Conservation (phyloP, 2,329 filamentous ascomycete species). For the Epichloe glyceriae region DNA sequence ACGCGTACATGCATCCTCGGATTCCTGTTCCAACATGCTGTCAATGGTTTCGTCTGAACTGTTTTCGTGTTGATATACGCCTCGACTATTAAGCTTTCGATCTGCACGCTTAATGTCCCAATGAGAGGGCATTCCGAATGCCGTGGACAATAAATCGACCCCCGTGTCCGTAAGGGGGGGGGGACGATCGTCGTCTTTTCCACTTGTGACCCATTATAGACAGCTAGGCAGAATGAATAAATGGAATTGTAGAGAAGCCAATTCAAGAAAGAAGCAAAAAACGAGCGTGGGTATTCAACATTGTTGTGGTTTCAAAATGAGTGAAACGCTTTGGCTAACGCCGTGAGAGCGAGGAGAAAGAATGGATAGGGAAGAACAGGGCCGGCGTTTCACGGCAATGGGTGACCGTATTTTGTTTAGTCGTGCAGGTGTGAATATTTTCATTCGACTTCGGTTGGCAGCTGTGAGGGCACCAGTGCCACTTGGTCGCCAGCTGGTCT, state of each 20-base stretch:
- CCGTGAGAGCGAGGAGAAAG: background rate
- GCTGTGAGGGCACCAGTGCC: background rate
- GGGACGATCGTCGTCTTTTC: background rate
- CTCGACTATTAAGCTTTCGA: background rate
- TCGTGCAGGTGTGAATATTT: background rate
- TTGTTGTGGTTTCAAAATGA: background rate
- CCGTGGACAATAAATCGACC: slow-evolving; percentile 16
- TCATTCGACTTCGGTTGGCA: background rate
- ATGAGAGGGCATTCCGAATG: slow-evolving; percentile 15
- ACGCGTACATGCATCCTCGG: background rate
- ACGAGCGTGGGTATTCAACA: background rate
- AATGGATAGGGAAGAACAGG: background rate
- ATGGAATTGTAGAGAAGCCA: background rate
- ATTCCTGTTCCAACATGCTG: background rate
- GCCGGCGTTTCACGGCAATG: background rate
- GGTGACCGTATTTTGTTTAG: background rate
- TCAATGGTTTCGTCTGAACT: slow-evolving; percentile 1
- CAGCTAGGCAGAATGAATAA: background rate
- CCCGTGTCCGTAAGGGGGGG: slow-evolving; percentile 2
- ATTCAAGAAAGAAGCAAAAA: background rate
- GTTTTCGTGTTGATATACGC: background rate
- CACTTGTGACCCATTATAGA: slow-evolving; percentile 11
- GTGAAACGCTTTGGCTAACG: background rate
- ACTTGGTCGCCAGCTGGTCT: background rate
- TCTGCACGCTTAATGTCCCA: slow-evolving; percentile 5